Conservation (phyloP, 2,329 filamentous ascomycete genomes). For the Coleophoma crateriformis region DNA sequence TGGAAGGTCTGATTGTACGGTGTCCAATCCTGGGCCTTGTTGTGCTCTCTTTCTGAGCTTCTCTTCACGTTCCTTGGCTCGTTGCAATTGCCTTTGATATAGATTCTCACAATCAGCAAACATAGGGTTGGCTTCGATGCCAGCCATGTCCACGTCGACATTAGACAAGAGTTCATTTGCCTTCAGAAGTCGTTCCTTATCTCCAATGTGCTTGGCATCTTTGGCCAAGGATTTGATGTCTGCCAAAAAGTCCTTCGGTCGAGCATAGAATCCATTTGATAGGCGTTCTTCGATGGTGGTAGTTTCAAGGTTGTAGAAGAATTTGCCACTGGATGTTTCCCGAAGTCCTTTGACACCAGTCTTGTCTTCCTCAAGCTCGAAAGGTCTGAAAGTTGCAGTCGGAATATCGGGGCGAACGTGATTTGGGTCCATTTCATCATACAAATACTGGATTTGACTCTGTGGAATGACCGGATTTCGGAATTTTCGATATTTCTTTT, state of each 20-base stretch:
- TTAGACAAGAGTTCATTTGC: conserved; percentile 90
- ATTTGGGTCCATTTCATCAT: conserved; percentile 75
- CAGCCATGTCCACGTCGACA: conserved; percentile 86
- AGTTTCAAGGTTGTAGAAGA: conserved; percentile 92
- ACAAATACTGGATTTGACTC: conserved; percentile 70
- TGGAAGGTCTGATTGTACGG: conserved; percentile 44
- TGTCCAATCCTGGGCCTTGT: conserved; percentile 13
- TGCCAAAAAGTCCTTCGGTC: conserved; percentile 80
- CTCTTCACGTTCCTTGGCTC: conserved; percentile 54
- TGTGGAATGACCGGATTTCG: conserved; percentile 74
- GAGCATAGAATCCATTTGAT: conserved; percentile 92
- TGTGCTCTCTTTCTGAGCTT: conserved; percentile 46
- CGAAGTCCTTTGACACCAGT: conserved; percentile 72
- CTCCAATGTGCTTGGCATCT: conserved; percentile 77
- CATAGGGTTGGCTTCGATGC: conserved; percentile 62
- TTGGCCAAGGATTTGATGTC: conserved; percentile 82
- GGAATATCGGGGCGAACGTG: conserved; percentile 47
- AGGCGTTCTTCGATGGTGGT: conserved; percentile 92
- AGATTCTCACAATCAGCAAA: conserved; percentile 77
- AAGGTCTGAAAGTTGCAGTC: conserved; percentile 58
- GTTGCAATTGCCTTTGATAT: conserved; percentile 65
- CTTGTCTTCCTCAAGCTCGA: conserved; percentile 72
- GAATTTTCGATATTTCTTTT: conserved; percentile 84
- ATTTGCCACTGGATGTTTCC: conserved; percentile 72
- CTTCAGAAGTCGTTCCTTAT: conserved; percentile 76